A percentile compares a stretch with the other conserved stretches of the same genome.
phyloP scores from a whole-genome alignment of 352 stramenopile genomes.

The Halophytophthora polymorphica region DNA sequence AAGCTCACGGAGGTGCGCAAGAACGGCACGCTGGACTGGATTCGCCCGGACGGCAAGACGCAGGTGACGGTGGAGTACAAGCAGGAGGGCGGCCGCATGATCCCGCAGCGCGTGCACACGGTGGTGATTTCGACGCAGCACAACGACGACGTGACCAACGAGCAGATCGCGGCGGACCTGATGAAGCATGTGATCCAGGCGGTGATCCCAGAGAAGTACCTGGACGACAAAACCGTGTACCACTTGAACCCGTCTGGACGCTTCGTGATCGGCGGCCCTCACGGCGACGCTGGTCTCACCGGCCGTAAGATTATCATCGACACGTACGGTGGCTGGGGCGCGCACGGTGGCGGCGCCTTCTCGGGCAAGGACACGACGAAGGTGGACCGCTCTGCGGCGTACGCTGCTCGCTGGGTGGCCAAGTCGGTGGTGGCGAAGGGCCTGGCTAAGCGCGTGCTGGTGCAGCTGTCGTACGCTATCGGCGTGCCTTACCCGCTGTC shows the following conservation, averaged over 20 bases:
- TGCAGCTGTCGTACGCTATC: constrained; percentile 99
- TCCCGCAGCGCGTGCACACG: constrained; percentile 97
- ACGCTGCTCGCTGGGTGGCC: constrained; percentile 98
- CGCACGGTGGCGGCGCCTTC: constrained; percentile 98
- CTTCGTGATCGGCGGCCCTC: constrained; percentile 98
- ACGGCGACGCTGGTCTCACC: constrained; percentile 98
- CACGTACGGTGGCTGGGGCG: constrained; percentile 99
- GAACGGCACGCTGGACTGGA: constrained; percentile 97
- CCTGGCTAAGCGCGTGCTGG: constrained; percentile 92
- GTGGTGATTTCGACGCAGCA: constrained; percentile 99
- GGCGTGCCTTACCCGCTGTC: constrained; percentile 96
- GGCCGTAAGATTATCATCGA: constrained; percentile 99
- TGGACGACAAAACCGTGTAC: constrained; percentile 99
- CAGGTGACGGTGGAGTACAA: constrained; percentile 99
- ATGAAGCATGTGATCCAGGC: constrained; percentile 99
- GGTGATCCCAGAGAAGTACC: constrained; percentile 98
- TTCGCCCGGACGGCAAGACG: constrained; percentile 99
- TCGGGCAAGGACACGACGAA: constrained; percentile 99
- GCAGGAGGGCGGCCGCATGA: constrained; percentile 91
- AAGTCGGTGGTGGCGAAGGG: constrained; percentile 97
- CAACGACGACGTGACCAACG: constrained; percentile 97
- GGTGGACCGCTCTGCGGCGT: constrained; percentile 97
- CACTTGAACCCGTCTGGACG: constrained; percentile 98
- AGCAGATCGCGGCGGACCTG: constrained; percentile 97
- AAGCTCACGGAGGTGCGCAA: constrained; percentile 98